A percentile compares a stretch with the other conserved stretches of the same genome.
Conservation (phyloP, 768 basidiomycete species). For the Macrolepiota albuminosa region DNA sequence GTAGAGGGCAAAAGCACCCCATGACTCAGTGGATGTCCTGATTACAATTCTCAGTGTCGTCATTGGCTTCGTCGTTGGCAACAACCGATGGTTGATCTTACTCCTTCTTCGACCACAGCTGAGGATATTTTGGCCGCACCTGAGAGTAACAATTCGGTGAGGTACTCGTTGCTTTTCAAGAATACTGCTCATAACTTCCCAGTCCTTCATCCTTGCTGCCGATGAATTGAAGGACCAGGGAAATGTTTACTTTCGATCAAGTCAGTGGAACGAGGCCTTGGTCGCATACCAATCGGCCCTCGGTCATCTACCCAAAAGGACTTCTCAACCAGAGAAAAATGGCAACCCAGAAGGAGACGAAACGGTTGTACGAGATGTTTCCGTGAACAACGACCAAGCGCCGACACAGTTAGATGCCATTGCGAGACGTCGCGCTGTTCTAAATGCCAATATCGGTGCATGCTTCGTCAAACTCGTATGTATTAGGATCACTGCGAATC, state of each 20-base stretch:
- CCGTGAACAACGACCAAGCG: constrained; percentile 14
- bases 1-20: constrained; percentile 6
- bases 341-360: constrained; percentile 14
- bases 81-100: constrained; percentile 14
- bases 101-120: constrained; percentile 5
- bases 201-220: constrained; percentile 47
- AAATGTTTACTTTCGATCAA: constrained; percentile 64
- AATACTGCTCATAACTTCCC: constrained; percentile 5
- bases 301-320: constrained; percentile 42
- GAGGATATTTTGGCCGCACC: not conserved
- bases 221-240: constrained; percentile 69
- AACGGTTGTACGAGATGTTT: constrained; percentile 19
- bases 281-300: constrained; percentile 66
- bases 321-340: constrained; percentile 2
- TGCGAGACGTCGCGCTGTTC: constrained; percentile 58
- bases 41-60: not conserved
- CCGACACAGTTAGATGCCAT: constrained; percentile 28
- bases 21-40: not conserved
- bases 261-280: constrained; percentile 67
- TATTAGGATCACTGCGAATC: not conserved
- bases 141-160: constrained; percentile 2
- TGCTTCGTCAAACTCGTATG: constrained; percentile 77
- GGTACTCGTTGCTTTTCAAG: not conserved
- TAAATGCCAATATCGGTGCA: constrained; percentile 87
- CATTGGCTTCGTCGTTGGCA: constrained; percentile 6